These are phyloP conservation scores for Fusarium subtropicale DNA, from an alignment of 2,329 filamentous ascomycete genomes.

Conservation along the genomic window DNA sequence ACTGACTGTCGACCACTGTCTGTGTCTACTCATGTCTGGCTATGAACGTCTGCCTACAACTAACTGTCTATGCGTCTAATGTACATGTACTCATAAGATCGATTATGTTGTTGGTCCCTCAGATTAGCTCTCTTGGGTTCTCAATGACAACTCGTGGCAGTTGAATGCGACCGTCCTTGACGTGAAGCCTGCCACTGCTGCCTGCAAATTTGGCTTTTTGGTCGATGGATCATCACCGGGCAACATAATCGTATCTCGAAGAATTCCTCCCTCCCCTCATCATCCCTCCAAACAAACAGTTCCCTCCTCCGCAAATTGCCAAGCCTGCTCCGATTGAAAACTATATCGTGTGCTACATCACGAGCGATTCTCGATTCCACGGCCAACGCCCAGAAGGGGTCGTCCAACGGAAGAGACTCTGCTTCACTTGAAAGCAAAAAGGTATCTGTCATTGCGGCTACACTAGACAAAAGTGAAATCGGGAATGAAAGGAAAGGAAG, in stretches of 20 bases:
- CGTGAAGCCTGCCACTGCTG: slow-evolving; percentile 52
- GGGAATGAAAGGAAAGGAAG: neutral
- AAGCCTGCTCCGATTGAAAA: slow-evolving; percentile 67
- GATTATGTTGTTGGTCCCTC: slow-evolving; percentile 55
- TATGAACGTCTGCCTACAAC: neutral
- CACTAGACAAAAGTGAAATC: slow-evolving; percentile 18
- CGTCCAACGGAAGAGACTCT: slow-evolving; percentile 12
- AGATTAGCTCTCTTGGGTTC: slow-evolving; percentile 69
- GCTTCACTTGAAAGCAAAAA: slow-evolving; percentile 37
- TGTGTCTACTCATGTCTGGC: too few relatives aligned
- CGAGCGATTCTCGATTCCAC: slow-evolving; percentile 32
- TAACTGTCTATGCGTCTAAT: neutral
- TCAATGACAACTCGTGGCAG: slow-evolving; percentile 60
- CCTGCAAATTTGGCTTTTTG: slow-evolving; percentile 71
- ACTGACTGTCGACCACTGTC: too few relatives aligned
- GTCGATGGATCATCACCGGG: slow-evolving; percentile 65
- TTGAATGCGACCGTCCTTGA: slow-evolving; percentile 18
- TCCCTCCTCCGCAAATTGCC: slow-evolving; percentile 9
- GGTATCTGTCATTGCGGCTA: slow-evolving; percentile 55
- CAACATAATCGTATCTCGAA: slow-evolving; percentile 36
- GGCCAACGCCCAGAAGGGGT: neutral
- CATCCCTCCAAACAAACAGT: neutral
- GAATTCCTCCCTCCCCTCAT: neutral
- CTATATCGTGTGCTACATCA: slow-evolving; percentile 56
- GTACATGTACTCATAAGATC: slow-evolving; percentile 12